Evolutionary conservation across 768 basidiomycete genomes (phyloP).

Genomic region (Pleurotus cornucopiae): DNA sequence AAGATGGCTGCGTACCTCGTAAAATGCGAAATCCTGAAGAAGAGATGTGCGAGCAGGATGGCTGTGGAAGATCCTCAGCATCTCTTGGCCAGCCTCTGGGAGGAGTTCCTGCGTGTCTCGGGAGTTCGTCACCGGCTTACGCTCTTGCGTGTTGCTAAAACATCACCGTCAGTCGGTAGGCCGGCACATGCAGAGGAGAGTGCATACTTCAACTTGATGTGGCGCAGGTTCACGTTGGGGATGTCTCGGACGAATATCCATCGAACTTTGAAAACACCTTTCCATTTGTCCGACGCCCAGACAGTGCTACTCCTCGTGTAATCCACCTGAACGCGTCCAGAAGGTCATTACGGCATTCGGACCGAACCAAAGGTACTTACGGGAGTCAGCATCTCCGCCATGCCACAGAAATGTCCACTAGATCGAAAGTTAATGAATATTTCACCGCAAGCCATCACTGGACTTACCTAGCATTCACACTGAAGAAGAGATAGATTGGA

Average conservation of each 20-base stretch:
- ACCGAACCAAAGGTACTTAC: conserved; percentile 35
- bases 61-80: conserved; percentile 91
- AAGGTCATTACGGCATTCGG: not conserved
- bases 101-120: conserved; percentile 96
- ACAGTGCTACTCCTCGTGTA: conserved; percentile 93
- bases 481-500: conserved; percentile 97
- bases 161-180: conserved; percentile 13
- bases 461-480: conserved; percentile 82
- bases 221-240: conserved; percentile 82
- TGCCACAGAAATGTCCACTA: conserved; percentile 96
- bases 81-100: conserved; percentile 94
- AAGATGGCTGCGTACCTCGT: conserved; percentile 54
- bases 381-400: conserved; percentile 97
- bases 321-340: conserved; percentile 55
- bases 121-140: conserved; percentile 97
- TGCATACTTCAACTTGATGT: conserved; percentile 80
- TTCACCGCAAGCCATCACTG: not conserved
- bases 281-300: conserved; percentile 99
- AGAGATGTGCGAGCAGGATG: conserved; percentile 92
- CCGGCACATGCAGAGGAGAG: conserved; percentile 2
- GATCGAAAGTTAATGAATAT: conserved; percentile 1
- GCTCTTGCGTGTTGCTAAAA: conserved; percentile 89
- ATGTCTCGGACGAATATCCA: conserved; percentile 99
- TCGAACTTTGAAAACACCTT: conserved; percentile 96
- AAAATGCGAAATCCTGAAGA: conserved; percentile 90